phyloP scores from a whole-genome alignment of 2,329 filamentous ascomycete species.

The Acrodontium crateriforme region DNA sequence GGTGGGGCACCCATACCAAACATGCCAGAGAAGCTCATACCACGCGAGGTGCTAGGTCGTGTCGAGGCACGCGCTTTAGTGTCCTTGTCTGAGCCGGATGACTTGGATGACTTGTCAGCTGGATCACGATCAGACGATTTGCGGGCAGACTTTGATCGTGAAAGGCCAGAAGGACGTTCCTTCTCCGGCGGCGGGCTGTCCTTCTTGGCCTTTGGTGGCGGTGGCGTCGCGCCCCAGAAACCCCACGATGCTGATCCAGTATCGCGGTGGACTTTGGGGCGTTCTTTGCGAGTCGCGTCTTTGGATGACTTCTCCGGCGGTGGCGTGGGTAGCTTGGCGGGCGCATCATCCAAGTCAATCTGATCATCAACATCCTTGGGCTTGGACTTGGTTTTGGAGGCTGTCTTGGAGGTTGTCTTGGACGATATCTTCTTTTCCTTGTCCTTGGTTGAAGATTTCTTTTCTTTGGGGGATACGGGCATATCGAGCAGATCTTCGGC shows the following conservation, averaged over 20 bases:
- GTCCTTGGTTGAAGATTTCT: slow-evolving; percentile 13
- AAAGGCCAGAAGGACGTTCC: slow-evolving; percentile 29
- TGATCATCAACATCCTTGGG: slow-evolving; percentile 13
- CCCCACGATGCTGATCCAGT: slow-evolving; percentile 53
- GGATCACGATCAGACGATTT: slow-evolving; percentile 35
- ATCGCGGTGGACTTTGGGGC: slow-evolving; percentile 60
- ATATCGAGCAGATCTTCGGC: slow-evolving; percentile 6
- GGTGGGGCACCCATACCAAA: slow-evolving; percentile 44
- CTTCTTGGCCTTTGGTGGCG: slow-evolving; percentile 30
- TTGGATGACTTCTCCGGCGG: slow-evolving; percentile 29
- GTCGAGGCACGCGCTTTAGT: slow-evolving; percentile 35
- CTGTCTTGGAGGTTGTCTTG: slow-evolving; percentile 5
- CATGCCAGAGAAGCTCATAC: slow-evolving; percentile 44
- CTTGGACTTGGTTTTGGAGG: slow-evolving; percentile 21
- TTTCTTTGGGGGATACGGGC: slow-evolving; percentile 6
- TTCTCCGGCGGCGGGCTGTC: slow-evolving; percentile 30
- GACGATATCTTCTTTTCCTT: slow-evolving; percentile 21
- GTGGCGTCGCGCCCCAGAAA: slow-evolving; percentile 49
- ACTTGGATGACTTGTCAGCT: slow-evolving; percentile 51
- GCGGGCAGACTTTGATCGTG: slow-evolving; percentile 43
- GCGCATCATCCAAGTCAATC: slow-evolving; percentile 19
- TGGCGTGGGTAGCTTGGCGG: slow-evolving; percentile 34
- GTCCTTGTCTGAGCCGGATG: slow-evolving; percentile 60
- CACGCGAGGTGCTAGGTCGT: slow-evolving; percentile 42
- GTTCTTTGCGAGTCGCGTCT: slow-evolving; percentile 55